Evolutionary conservation across 306 rosid species (phyloP).

Genomic region (Dalbergia oliveri): DNA sequence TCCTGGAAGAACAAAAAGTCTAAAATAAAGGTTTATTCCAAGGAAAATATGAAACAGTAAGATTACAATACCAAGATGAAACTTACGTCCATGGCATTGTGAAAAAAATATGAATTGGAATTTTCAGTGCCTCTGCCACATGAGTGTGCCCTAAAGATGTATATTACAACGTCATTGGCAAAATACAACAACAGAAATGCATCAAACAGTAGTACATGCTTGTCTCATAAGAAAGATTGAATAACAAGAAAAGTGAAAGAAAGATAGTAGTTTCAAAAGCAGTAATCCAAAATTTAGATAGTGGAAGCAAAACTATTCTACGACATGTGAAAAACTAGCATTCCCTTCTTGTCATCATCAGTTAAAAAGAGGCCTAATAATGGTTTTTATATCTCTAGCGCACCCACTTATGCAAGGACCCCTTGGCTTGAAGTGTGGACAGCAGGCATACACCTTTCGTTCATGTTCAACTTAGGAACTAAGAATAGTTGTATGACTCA

Average conservation of each 20-base stretch:
- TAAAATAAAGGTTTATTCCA: neutral
- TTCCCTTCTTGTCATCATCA: neutral
- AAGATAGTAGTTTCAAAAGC: neutral
- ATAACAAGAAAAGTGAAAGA: conserved; percentile 27
- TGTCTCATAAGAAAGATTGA: conserved; percentile 23
- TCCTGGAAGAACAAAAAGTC: neutral
- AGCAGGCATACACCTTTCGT: too few species aligned
- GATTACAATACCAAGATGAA: conserved; percentile 62
- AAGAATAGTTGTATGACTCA: too few species aligned
- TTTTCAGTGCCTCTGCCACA: conserved; percentile 94
- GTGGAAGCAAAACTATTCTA: conserved; percentile 5
- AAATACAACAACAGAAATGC: conserved; percentile 33
- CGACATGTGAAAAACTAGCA: neutral
- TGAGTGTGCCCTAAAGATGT: conserved; percentile 86
- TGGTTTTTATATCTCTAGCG: neutral
- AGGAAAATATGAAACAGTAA: conserved; percentile 41
- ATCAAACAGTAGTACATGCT: conserved; percentile 24
- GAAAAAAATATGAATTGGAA: conserved; percentile 96
- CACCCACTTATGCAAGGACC: neutral
- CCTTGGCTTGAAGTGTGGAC: too few species aligned
- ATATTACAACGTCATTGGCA: conserved; percentile 42
- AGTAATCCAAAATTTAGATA: conserved; percentile 37
- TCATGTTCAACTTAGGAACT: too few species aligned
- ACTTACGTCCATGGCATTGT: conserved; percentile 99
- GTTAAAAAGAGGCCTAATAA: neutral